Conservation (phyloP, 768 basidiomycete species). For the Russula brevipes region DNA sequence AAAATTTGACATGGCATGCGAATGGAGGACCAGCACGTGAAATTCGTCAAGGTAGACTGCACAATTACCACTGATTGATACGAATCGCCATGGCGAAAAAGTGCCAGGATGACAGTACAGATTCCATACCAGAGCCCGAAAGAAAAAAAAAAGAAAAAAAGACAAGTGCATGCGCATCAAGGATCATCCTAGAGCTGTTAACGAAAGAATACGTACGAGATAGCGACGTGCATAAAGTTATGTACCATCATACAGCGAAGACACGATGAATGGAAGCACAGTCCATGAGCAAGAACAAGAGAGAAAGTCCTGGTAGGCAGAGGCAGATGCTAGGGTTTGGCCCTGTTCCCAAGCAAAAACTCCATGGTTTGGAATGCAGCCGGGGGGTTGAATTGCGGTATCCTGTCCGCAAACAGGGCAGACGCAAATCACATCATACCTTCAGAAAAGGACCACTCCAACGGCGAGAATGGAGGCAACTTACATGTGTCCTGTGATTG, state of each 20-base stretch:
- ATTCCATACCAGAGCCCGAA: background rate
- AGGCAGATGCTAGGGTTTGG: background rate
- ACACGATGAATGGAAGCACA: background rate
- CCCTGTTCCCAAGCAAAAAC: conserved; percentile 14
- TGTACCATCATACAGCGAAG: no score
- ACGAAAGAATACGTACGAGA: no score
- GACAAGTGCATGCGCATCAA: background rate
- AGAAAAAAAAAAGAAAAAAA: background rate
- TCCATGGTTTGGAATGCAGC: conserved; percentile 23
- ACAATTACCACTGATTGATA: background rate
- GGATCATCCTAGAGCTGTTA: background rate
- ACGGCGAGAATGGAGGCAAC: background rate
- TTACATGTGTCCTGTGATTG: conserved; percentile 25
- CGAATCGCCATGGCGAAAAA: background rate
- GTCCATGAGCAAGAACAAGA: background rate
- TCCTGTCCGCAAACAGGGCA: conserved; percentile 4
- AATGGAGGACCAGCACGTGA: no score
- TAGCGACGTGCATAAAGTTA: no score
- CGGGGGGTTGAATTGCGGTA: conserved; percentile 21
- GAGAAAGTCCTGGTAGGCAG: background rate
- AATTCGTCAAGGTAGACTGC: no score
- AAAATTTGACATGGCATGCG: no score
- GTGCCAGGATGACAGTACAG: background rate
- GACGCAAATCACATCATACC: background rate
- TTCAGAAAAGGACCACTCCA: background rate